Base-by-base conservation (phyloP, 2,329 filamentous ascomycete genomes). In the Aspergillus melleus region DNA sequence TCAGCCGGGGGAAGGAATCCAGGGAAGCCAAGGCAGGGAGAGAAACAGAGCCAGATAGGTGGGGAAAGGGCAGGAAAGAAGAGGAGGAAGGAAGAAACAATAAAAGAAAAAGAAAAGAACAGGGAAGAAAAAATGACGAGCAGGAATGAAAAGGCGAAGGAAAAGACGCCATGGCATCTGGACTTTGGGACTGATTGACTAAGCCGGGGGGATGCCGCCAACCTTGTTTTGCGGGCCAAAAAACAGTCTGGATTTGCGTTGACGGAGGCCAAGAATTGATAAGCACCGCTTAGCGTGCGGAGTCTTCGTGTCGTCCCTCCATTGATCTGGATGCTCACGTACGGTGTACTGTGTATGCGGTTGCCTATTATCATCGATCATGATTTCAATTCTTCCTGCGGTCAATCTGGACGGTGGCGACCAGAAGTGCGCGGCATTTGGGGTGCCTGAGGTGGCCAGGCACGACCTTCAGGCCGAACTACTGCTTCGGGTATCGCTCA, bases 211-310 rank as follows among this genome's bases (percentile, higher is more conserved):
- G 26, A 29, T 30, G 30, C 30, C 30, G 29, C 14, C 36, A 55
- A 55, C 53, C 42, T 55, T 55, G 53, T 55, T 55, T 47, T 47
- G 53, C 53, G 53, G 53, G 42, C 44, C 44, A 47, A 24, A 24
- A 20, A 47, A 22, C 24, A 32, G 36, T 42, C 36, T 19, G 32
- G 32, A 36, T 36, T 36, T 36, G 32, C 32, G 36, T n/a, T 54
- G 52, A 54, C 36, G 52, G 36, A 36, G 52, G 49, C 49, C 49
- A 51, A 51, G 49, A 29, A 51, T 26, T 26, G 36, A 36, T 26
- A 44, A 36, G 39, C 19, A 20, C 20, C 32, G 22, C 36, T 54
- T 19, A 30, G 24, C n/a, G n/a, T 36, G 30, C 14, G 24, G 50
- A 30, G n/a, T n/a, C 24, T 29, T 30, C 26, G n/a, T 32, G 29